Conservation (phyloP, 176 grass and related monocot genomes). For the Urochloa ruziziensis region DNA sequence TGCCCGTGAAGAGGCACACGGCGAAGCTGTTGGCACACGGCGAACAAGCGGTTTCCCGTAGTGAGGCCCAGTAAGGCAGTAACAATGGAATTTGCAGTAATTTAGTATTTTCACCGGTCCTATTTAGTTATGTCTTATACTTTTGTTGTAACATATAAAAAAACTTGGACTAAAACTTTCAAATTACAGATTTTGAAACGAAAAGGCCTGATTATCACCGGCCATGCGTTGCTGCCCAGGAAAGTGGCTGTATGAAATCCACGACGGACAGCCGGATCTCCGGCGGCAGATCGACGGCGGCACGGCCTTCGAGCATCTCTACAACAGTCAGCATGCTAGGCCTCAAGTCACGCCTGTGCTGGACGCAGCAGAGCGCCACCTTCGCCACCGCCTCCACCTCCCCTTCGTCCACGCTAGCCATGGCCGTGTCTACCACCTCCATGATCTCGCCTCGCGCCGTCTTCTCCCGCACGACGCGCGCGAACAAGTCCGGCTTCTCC, state of each 20-base stretch:
- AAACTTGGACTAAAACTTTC: constrained; percentile 36
- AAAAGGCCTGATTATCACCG: neutral
- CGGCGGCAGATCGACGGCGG: constrained; percentile 32
- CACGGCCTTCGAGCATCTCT: constrained; percentile 45
- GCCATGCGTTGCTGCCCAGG: neutral
- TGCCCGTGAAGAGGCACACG: no score
- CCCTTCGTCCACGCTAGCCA: constrained; percentile 16
- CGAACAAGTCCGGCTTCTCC: constrained; percentile 18
- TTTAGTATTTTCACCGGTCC: no score
- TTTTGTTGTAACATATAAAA: no score
- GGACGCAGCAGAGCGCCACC: constrained; percentile 52
- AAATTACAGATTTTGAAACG: neutral
- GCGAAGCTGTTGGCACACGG: no score
- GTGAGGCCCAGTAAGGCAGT: no score
- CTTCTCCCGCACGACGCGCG: constrained; percentile 39
- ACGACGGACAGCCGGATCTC: constrained; percentile 33
- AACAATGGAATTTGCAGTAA: no score
- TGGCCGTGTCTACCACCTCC: constrained; percentile 46
- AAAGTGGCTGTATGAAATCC: neutral
- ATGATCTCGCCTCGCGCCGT: constrained; percentile 14
- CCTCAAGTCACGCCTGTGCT: constrained; percentile 37
- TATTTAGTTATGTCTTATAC: no score
- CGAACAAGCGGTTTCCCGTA: no score
- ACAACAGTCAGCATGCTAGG: constrained; percentile 40
- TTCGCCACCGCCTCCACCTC: constrained; percentile 33